Conservation (phyloP, 2,329 filamentous ascomycete genomes). For the Aureobasidium sp. region DNA sequence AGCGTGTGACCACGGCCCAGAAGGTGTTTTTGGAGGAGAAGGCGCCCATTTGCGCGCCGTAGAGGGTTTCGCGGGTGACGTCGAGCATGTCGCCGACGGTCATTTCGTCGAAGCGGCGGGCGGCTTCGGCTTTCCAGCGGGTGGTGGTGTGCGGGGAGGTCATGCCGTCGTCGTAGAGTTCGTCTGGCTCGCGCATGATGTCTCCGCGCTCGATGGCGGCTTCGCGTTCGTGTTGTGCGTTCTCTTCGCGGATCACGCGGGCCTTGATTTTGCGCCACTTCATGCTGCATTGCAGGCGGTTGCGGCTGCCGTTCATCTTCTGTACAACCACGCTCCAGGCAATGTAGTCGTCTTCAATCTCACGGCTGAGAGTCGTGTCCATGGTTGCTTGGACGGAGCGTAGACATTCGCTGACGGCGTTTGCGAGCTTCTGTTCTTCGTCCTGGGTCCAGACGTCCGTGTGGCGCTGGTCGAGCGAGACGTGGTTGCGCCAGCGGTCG, state of each 20-base stretch:
- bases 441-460: conserved; percentile 53
- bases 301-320: conserved; percentile 55
- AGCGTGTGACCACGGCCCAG: conserved; percentile 7
- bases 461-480: conserved; percentile 50
- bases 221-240: conserved; percentile 21
- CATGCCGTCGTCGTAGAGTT: not conserved
- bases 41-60: conserved; percentile 1
- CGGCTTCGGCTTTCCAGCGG: conserved; percentile 1
- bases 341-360: conserved; percentile 48
- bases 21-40: conserved; percentile 11
- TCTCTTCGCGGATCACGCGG: conserved; percentile 5
- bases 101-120: conserved; percentile 11
- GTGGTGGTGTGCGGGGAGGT: not conserved
- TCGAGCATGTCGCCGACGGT: conserved; percentile 16
- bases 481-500: conserved; percentile 63
- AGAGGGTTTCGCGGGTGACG: conserved; percentile 15
- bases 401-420: conserved; percentile 49
- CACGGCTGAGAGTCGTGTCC: conserved; percentile 26
- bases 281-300: conserved; percentile 58
- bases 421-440: conserved; percentile 51
- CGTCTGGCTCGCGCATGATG: not conserved
- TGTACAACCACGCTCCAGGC: conserved; percentile 61
- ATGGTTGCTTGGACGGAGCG: conserved; percentile 25
- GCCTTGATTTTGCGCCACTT: conserved; percentile 56
- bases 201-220: not conserved